Conservation (phyloP, 768 basidiomycete species). For the Royoungia palumana region DNA sequence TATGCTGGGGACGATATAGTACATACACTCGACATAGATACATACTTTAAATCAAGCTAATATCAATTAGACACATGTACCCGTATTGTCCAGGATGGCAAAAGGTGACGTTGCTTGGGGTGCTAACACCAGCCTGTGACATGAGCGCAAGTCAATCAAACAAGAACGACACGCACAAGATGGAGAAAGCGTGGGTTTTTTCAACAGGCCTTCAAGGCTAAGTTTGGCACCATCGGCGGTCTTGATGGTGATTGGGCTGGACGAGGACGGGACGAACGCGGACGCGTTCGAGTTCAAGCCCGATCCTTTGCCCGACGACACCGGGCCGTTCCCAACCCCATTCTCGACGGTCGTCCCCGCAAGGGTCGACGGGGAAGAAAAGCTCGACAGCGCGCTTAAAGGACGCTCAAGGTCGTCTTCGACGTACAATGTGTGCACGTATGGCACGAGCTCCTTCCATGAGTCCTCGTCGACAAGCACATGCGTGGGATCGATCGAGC, state of each 20-base stretch:
- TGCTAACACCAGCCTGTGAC: conserved; percentile 6
- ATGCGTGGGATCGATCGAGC: conserved; percentile 22
- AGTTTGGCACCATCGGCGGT: conserved; percentile 16
- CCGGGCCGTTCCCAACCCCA: not conserved
- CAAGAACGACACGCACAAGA: conserved; percentile 12
- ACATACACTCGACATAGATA: too few species aligned
- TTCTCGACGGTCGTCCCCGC: not conserved
- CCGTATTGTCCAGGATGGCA: conserved; percentile 23
- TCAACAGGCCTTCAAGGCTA: conserved; percentile 15
- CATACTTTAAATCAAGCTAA: too few species aligned
- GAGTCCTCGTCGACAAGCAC: conserved; percentile 31
- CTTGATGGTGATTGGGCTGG: conserved; percentile 19
- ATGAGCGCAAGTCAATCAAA: not conserved
- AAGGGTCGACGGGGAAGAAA: conserved; percentile 8
- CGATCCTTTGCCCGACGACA: not conserved
- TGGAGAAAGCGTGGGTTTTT: conserved; percentile 22
- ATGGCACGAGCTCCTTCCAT: conserved; percentile 31
- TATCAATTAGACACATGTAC: conserved; percentile 9
- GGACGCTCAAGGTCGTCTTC: conserved; percentile 27
- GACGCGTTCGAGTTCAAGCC: conserved; percentile 25
- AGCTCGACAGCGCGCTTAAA: conserved; percentile 6
- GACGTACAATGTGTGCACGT: conserved; percentile 30
- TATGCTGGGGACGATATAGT: too few species aligned
- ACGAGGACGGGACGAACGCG: conserved; percentile 21
- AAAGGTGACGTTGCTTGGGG: conserved; percentile 26